phyloP scores from a whole-genome alignment of 106 monocot species.

The Dioscorea zingiberensis region DNA sequence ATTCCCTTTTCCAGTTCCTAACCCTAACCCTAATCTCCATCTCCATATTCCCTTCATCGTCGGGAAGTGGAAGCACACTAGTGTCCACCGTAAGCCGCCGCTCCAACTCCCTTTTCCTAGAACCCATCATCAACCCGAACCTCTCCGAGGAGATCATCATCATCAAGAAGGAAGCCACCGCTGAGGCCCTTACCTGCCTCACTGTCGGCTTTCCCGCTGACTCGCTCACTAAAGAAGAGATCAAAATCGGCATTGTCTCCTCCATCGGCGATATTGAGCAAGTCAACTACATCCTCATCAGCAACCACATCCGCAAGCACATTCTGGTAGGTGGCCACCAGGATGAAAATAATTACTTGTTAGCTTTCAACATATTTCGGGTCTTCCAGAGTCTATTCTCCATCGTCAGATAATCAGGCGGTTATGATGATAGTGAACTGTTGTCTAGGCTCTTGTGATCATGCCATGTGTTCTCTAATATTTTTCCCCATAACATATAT shows the following conservation, averaged over 20 bases:
- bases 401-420: too few species aligned
- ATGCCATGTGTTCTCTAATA: too few species aligned
- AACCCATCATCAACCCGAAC: conserved; percentile 16
- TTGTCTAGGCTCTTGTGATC: too few species aligned
- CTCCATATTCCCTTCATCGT: conserved; percentile 29
- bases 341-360: too few species aligned
- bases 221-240: conserved; percentile 95
- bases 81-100: conserved; percentile 56
- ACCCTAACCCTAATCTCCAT: conserved; percentile 22
- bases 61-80: conserved; percentile 90
- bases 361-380: too few species aligned
- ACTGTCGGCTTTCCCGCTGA: conserved; percentile 94
- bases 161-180: conserved; percentile 87
- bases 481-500: too few species aligned
- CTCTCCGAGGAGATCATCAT: conserved; percentile 91
- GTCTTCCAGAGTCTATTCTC: too few species aligned
- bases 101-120: conserved; percentile 4
- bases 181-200: conserved; percentile 89
- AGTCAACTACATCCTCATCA: conserved; percentile 87
- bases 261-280: conserved; percentile 88
- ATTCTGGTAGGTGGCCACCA: too few species aligned
- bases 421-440: too few species aligned
- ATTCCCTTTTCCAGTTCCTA: conserved; percentile 14
- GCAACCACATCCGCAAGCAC: conserved; percentile 77
- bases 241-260: conserved; percentile 82